Evolutionary conservation across 345 rosid species (phyloP).

Genomic region (Citrus medica): DNA sequence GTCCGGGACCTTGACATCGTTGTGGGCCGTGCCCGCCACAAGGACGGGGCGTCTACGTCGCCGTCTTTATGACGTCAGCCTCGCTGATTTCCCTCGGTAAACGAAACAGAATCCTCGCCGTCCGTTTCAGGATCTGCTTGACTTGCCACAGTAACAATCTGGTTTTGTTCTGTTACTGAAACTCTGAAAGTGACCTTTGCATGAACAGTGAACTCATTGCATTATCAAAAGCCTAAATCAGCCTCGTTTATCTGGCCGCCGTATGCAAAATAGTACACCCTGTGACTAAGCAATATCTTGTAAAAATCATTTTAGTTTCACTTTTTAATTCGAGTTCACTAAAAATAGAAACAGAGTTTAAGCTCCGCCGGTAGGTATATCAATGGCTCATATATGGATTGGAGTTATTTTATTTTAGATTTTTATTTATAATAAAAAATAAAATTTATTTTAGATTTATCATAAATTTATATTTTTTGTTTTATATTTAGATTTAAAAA

Average conservation of each 20-base stretch:
- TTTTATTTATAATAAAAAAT: fast-evolving
- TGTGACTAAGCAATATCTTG: neutral
- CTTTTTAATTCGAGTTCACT: neutral
- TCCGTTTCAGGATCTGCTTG: constrained; percentile 10
- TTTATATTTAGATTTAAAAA: no score
- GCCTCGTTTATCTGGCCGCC: neutral
- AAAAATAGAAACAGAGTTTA: neutral
- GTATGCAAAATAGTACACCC: neutral
- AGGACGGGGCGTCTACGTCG: constrained; percentile 20
- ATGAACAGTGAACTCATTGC: no score
- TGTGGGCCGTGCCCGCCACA: constrained; percentile 12
- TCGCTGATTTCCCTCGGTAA: constrained; percentile 1
- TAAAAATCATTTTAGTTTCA: neutral
- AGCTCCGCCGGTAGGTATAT: neutral
- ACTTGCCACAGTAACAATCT: neutral
- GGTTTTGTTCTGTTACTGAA: neutral
- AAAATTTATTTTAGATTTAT: fast-evolving
- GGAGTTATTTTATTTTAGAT: fast-evolving
- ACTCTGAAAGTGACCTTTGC: neutral
- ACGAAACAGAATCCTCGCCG: constrained; percentile 18
- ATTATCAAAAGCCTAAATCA: neutral
- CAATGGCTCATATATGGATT: fast-evolving
- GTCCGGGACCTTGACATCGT: constrained; percentile 12
- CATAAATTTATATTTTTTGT: fast-evolving
- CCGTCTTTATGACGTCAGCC: constrained; percentile 27